These are phyloP conservation scores for Prinsepia uniflora DNA, from an alignment of 306 rosid genomes.

Conservation along the genomic window DNA sequence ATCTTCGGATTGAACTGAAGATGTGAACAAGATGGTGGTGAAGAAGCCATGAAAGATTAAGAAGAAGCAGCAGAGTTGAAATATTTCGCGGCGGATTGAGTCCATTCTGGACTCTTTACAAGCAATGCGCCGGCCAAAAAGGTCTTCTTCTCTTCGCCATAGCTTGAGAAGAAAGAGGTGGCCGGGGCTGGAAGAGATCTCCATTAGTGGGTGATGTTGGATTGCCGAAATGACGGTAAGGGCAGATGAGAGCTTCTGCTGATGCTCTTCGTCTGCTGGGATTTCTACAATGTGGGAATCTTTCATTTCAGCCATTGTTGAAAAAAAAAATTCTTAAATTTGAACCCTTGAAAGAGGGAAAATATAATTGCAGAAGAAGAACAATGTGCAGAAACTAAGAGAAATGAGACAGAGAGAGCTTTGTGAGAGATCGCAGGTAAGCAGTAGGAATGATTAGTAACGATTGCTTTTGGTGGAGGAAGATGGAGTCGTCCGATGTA, in stretches of 20 bases:
- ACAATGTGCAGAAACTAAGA: not conserved
- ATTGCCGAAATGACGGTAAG: constrained; percentile 42
- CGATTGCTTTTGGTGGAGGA: constrained; percentile 17
- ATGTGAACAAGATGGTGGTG: constrained; percentile 60
- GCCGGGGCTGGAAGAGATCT: constrained; percentile 72
- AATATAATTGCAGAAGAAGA: not conserved
- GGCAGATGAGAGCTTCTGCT: constrained; percentile 30
- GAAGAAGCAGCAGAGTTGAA: constrained; percentile 66
- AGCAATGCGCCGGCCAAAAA: constrained; percentile 48
- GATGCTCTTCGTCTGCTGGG: constrained; percentile 63
- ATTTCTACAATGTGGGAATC: constrained; percentile 70
- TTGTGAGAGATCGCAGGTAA: constrained; percentile 2
- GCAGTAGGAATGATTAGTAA: not conserved
- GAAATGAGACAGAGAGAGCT: not conserved
- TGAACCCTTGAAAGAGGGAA: not conserved
- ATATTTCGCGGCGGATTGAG: constrained; percentile 48
- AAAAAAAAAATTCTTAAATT: not conserved
- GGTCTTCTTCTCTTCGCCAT: constrained; percentile 80
- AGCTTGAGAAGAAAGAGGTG: constrained; percentile 82
- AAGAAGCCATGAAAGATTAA: constrained; percentile 64
- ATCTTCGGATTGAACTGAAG: constrained; percentile 29
- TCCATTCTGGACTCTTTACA: constrained; percentile 55
- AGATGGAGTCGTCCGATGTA: not conserved
- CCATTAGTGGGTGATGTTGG: constrained; percentile 75
- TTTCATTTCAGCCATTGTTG: constrained; percentile 55